Evolutionary conservation across 805 yeast genomes (phyloP).

Genomic region (Pichia cabralensis): DNA sequence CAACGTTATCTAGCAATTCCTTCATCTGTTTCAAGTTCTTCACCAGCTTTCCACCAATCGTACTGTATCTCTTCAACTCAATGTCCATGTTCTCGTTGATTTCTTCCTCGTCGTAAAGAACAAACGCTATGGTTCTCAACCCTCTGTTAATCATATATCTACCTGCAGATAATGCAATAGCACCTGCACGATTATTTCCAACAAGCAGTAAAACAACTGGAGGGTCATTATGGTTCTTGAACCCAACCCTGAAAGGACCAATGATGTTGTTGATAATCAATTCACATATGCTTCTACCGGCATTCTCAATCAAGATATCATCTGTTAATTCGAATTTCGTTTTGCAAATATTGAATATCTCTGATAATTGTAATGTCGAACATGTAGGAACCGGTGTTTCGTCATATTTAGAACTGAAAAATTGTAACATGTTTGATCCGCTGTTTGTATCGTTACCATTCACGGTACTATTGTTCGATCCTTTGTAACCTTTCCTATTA

Average conservation of each 20-base stretch:
- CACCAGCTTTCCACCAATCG: conserved; percentile 62
- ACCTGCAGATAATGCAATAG: conserved; percentile 68
- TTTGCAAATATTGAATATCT: conserved; percentile 52
- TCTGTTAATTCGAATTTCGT: conserved; percentile 44
- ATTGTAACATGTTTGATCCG: conserved; percentile 1
- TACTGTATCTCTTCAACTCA: conserved; percentile 47
- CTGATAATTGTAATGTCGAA: conserved; percentile 70
- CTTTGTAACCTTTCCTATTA: too few species aligned
- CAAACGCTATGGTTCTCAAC: conserved; percentile 51
- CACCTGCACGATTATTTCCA: conserved; percentile 70
- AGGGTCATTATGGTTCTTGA: conserved; percentile 65
- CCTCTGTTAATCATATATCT: conserved; percentile 71
- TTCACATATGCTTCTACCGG: conserved; percentile 56
- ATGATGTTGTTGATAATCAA: conserved; percentile 56
- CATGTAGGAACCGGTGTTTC: conserved; percentile 43
- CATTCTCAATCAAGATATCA: conserved; percentile 46
- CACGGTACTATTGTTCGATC: not conserved
- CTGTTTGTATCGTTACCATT: not conserved
- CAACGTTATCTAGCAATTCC: conserved; percentile 30
- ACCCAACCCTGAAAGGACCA: conserved; percentile 54
- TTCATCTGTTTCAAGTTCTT: conserved; percentile 28
- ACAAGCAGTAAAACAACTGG: conserved; percentile 64
- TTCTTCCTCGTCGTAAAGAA: conserved; percentile 27
- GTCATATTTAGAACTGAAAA: conserved; percentile 12
- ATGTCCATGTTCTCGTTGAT: conserved; percentile 34